Evolutionary conservation across 2,329 filamentous ascomycete genomes (phyloP), one percentile per base, ranked within the genome.

Genomic region (Microdochium bolleyi): DNA sequence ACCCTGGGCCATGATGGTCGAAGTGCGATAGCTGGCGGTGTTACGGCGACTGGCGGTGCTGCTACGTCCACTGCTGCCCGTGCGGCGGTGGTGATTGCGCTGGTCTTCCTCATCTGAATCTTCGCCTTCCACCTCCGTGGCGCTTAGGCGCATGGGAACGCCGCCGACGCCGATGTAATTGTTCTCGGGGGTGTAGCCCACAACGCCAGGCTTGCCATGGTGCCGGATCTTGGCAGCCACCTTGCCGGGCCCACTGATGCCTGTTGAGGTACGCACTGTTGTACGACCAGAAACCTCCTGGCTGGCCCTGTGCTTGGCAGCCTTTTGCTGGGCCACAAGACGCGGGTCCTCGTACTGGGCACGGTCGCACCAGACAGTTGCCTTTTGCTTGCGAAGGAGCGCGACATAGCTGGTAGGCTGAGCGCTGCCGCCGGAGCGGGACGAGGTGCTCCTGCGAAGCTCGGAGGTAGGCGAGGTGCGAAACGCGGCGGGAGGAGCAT

Each of bases 311-410:
- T 89, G 84, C 75, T 94, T 95, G 54, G 92, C 94, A 37, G 88
- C 87, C 54, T 88, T 83, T 68, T 95, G 91, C 63, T 92, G 87
- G 25, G 90, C 91, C 3, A 87, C 74, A 53, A 94, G 74, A 50
- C 90, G 82, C 1, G 92, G 89, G 67, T 99, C 94, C 70, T 97
- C 91, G 56, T 89, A 85, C 68, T 99, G 94, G 10, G 92, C 82
- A 52, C 92, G 87, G 66, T 97, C 94, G 73, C 92, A 96, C 94
- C 94, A 99, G 3, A 99, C 94, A 0, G 94, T 99, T 30, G 91
- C 94, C 69, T 97, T 97, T 71, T 99, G 94, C 68, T 92, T 92
- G 57, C 94, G 84, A 73, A 99, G 86, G n/a, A 96, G 79, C 34
- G 94, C 92, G 51, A 99, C 94, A 70, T 99, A 99, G 58, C 90